These are phyloP conservation scores for Rhizopus microsporus DNA, from an alignment of 371 early-diverging fungal genomes.

Conservation along the genomic window DNA sequence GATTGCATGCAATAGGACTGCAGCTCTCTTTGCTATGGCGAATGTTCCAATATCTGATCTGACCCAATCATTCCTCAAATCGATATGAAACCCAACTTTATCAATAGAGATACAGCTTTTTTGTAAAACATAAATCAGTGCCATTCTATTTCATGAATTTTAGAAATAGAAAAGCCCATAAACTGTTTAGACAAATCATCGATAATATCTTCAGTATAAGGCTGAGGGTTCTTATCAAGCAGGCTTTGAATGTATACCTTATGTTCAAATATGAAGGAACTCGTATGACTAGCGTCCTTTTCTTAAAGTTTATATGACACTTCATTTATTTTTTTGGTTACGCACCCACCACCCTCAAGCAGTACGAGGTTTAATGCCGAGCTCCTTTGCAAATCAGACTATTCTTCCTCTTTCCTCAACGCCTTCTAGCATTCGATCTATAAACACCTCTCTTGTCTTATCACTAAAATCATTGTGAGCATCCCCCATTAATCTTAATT, in stretches of 20 bases:
- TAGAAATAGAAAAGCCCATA: conserved; percentile 11
- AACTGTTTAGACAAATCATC: conserved; percentile 7
- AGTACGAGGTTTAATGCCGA: conserved; percentile 3
- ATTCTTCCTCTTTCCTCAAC: conserved; percentile 9
- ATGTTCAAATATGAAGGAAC: conserved; percentile 16
- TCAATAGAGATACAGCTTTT: conserved; percentile 15
- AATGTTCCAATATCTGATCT: conserved; percentile 9
- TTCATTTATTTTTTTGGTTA: conserved; percentile 3
- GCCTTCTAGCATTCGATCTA: conserved; percentile 10
- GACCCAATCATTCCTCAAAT: conserved; percentile 12
- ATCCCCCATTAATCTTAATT: conserved; percentile 5
- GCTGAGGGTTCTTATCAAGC: conserved; percentile 7
- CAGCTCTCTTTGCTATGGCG: conserved; percentile 4
- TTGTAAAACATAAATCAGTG: conserved; percentile 12
- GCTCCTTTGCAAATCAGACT: conserved; percentile 4
- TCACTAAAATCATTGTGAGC: conserved; percentile 11
- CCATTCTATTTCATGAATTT: conserved; percentile 18
- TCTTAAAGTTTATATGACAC: conserved; percentile 8
- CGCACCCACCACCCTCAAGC: conserved; percentile 6
- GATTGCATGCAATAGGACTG: conserved; percentile 9
- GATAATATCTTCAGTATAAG: conserved; percentile 8
- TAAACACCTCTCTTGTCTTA: conserved; percentile 10
- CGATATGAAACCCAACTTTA: conserved; percentile 9
- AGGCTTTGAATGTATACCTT: conserved; percentile 4
- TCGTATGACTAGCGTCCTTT: conserved; percentile 12